These are phyloP conservation scores for Clausena lansium DNA, from an alignment of 345 rosid species.

Conservation along the genomic window DNA sequence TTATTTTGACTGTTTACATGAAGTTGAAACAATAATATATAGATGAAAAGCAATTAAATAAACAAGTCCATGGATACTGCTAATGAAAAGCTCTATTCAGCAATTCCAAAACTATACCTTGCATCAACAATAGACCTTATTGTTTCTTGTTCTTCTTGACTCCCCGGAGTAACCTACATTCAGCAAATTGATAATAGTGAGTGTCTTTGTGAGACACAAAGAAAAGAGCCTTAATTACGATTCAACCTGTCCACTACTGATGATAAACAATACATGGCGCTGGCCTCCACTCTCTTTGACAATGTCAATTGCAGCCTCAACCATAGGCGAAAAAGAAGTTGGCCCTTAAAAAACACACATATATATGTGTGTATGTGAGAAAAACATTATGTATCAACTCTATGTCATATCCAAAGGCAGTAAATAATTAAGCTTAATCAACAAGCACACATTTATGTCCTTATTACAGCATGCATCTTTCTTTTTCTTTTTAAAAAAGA, in stretches of 20 bases:
- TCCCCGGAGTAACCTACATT: constrained; percentile 59
- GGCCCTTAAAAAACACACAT: constrained; percentile 46
- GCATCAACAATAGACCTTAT: constrained; percentile 56
- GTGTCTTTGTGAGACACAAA: neutral
- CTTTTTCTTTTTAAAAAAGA: neutral
- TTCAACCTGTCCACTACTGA: constrained; percentile 78
- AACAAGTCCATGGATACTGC: neutral
- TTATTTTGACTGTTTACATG: constrained; percentile 43
- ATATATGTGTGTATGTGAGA: neutral
- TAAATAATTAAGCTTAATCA: neutral
- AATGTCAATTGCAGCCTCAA: constrained; percentile 62
- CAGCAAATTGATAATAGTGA: neutral
- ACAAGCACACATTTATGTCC: no score
- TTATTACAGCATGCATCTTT: no score
- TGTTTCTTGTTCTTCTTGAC: constrained; percentile 61
- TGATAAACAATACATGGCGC: constrained; percentile 65
- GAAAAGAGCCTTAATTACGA: neutral
- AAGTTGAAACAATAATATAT: neutral
- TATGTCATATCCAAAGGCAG: neutral
- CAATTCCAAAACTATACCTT: constrained; percentile 34
- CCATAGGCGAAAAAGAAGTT: constrained; percentile 71
- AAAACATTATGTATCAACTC: neutral
- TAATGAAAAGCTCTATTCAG: neutral
- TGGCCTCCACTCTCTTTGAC: constrained; percentile 69
- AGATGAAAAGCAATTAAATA: neutral